Base-by-base conservation (phyloP, 2,329 filamentous ascomycete genomes). In the Xylariaceae sp. region DNA sequence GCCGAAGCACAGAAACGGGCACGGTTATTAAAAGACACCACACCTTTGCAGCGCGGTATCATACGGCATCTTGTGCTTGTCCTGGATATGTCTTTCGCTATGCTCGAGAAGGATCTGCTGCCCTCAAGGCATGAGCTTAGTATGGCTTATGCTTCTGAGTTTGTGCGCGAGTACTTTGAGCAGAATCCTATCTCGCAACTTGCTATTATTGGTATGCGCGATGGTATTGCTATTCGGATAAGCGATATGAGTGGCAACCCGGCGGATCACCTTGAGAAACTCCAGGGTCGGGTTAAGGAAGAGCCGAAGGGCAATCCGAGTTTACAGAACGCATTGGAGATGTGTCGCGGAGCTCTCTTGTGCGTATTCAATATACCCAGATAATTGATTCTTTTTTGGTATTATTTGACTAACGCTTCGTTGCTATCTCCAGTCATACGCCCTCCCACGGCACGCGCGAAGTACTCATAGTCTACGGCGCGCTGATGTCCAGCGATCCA, bases 161-260 rank as follows among this genome's bases (percentile, higher is more conserved):
- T 97, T 71, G 87, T 97, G 47, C 81, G 86, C 56, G 92, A 96
- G 70, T 99, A 90, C 73, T 99, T 97, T 68, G 94, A 97, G 72
- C 94, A 99, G 72, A 99, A 99, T 66, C 94, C 94, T 8, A 97
- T 99, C 62, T 95, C 91, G 7, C 94, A 99, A 73, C 81, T 99
- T 54, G 91, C 88, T 29, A 87, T 99, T 32, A 77, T 99, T 40
- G 92, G 89, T 49, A 96, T 97, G 88, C 84, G 89, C 58, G 94
- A 97, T 69, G 94, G 94, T 12, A 78, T 97, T 12, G 91, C 91
- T 2, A 77, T 95, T 29, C 79, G 89, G 40, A 82, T 99, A 60
- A 94, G 88, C 67, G 89, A 96, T 67, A 86, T 97, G 77, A 87
- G 88, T 53, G 94, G 94, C 7, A 96, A 96, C 67, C 91, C 92